Evolutionary conservation across 208 protist species (phyloP).

Genomic region (Trypanosoma brucei): DNA sequence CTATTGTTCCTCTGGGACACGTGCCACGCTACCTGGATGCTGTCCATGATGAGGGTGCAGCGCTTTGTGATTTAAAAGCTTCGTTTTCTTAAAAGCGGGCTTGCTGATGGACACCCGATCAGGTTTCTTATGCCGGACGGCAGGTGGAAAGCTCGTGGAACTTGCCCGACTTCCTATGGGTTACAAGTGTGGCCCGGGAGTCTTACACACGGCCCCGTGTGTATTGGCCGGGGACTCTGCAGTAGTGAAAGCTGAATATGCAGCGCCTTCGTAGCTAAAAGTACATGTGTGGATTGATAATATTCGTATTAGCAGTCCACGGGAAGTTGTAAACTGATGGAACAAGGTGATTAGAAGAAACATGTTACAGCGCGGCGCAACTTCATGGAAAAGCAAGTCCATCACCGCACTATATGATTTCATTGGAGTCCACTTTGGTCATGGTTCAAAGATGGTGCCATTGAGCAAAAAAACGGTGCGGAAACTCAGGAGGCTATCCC

Average conservation of each 20-base stretch:
- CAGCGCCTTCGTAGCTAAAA: background rate
- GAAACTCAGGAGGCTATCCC: background rate
- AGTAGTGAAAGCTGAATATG: background rate
- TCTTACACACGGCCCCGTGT: slow-evolving; percentile 4
- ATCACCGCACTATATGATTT: slow-evolving; percentile 1
- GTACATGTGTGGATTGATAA: slow-evolving; percentile 4
- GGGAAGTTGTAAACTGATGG: background rate
- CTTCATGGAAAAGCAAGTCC: background rate
- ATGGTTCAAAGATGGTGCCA: background rate
- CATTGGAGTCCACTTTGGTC: background rate
- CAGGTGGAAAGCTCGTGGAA: slow-evolving; percentile 3
- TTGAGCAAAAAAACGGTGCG: background rate
- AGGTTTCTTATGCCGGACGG: slow-evolving; percentile 8
- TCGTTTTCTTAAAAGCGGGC: background rate
- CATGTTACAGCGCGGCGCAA: background rate
- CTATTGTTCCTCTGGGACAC: background rate
- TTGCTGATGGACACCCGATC: background rate
- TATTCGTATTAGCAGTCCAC: background rate
- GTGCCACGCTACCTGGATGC: slow-evolving; percentile 1
- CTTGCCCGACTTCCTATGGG: slow-evolving; percentile 1
- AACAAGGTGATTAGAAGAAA: background rate
- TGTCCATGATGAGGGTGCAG: slow-evolving; percentile 4
- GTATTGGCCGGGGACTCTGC: slow-evolving; percentile 7
- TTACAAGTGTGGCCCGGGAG: slow-evolving; percentile 3
- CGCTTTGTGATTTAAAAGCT: background rate